A percentile compares a stretch with the other conserved stretches of the same genome.
These are phyloP conservation scores for Actinidia polygama DNA, from an alignment of 179 eudicot species.

Conservation along the genomic window DNA sequence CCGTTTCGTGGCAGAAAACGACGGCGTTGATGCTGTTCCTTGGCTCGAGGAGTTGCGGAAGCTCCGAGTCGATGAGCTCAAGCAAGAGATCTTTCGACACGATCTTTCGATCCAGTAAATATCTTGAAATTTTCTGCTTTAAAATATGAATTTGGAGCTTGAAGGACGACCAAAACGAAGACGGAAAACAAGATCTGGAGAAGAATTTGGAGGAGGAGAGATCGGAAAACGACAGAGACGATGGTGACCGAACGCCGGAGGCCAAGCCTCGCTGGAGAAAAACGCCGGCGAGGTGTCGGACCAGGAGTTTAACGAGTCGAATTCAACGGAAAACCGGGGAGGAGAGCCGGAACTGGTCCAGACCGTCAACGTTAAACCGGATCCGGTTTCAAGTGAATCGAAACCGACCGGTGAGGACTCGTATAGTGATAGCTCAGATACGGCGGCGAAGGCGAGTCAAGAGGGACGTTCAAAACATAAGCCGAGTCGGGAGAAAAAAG, in stretches of 20 bases:
- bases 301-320: slow-evolving; percentile 35
- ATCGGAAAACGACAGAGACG: slow-evolving; percentile 20
- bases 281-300: slow-evolving; percentile 21
- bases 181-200: slow-evolving; percentile 25
- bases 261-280: neutral
- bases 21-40: slow-evolving; percentile 16
- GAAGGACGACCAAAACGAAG: slow-evolving; percentile 16
- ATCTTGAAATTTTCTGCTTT: neutral
- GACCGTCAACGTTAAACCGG: slow-evolving; percentile 8
- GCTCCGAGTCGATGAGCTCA: slow-evolving; percentile 51
- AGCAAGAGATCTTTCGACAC: slow-evolving; percentile 47
- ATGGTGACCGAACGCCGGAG: slow-evolving; percentile 12
- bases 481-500: slow-evolving; percentile 22
- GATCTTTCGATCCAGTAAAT: slow-evolving; percentile 54
- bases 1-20: slow-evolving; percentile 38
- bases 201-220: slow-evolving; percentile 21
- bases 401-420: slow-evolving; percentile 33
- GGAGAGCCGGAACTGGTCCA: slow-evolving; percentile 23
- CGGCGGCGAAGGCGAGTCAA: slow-evolving; percentile 1
- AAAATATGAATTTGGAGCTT: neutral
- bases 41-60: slow-evolving; percentile 50
- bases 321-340: slow-evolving; percentile 28
- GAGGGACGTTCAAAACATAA: neutral
- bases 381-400: slow-evolving; percentile 22
- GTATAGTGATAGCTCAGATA: slow-evolving; percentile 28